Base-by-base conservation (phyloP, 1,284 basidiomycete genomes). In the Mycena sp. region DNA sequence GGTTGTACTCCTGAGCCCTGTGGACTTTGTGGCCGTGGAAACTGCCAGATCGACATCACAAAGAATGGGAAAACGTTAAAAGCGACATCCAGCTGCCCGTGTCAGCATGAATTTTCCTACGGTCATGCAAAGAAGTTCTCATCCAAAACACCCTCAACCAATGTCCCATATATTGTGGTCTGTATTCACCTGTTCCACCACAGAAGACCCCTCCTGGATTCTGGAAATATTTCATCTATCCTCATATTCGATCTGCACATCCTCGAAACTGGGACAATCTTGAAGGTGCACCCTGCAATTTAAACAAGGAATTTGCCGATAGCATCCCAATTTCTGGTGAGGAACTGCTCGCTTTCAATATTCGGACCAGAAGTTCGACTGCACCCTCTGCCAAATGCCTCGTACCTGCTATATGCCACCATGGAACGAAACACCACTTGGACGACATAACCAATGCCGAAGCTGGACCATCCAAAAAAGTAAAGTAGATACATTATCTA, bases 141-240 rank as follows among this genome's bases (percentile, higher is more conserved):
- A 10, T 32, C 35, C 17, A 28, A 17, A 4, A 46, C 58, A 2
- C 50, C 58, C 1, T 60, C 28, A 3, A 60, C 43, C 0, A 60
- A 60, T 53, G 32, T 60, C 14, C 58, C 58, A 7, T 16, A 51
- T 7, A 4, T n/a, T n/a, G n/a, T n/a, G n/a, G n/a, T n/a, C n/a
- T n/a, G n/a, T n/a, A n/a, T n/a, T n/a, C n/a, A n/a, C 21, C 19
- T 60, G 58, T 53, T 14, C 32, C 58, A 6, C 58, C 58, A 6
- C n/a, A 43, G 1, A 52, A 53, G 46, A 26, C 43, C 12, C 43
- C 32, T 23, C 23, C 50, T 9, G 40, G 40, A 2, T 52, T 45
- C 43, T 60, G 58, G 58, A 60, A 53, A 25, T 60, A 59, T 29
- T 52, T 41, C 6, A 59, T 60, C 1, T 19, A 6, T 12, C 10